phyloP scores from a whole-genome alignment of 2,329 filamentous ascomycete genomes.

The Aspergillus ustus region DNA sequence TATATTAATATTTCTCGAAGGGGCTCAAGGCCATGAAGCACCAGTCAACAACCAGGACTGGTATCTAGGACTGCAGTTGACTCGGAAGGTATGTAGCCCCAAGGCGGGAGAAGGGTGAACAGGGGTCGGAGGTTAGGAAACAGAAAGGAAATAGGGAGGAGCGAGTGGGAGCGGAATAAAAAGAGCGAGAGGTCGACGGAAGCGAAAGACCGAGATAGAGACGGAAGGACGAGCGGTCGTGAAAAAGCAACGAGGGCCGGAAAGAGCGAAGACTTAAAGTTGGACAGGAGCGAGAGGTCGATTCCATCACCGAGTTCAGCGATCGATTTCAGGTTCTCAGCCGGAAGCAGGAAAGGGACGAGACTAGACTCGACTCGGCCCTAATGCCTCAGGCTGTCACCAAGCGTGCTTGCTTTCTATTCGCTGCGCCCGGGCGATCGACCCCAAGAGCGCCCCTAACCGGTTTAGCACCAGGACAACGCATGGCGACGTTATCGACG shows the following conservation, averaged over 20 bases:
- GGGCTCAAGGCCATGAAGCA: slow-evolving; percentile 14
- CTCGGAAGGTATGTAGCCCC: slow-evolving; percentile 18
- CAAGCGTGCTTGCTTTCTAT: background rate
- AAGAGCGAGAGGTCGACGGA: slow-evolving; percentile 23
- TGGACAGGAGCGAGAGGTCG: slow-evolving; percentile 6
- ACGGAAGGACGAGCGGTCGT: slow-evolving; percentile 19
- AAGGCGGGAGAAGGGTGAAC: slow-evolving; percentile 17
- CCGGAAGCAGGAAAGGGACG: slow-evolving; percentile 1
- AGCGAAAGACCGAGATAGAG: slow-evolving; percentile 4
- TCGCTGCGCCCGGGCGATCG: slow-evolving; percentile 9
- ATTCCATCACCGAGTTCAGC: slow-evolving; percentile 9
- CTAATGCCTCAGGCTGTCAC: slow-evolving; percentile 6
- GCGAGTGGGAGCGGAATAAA: slow-evolving; percentile 20
- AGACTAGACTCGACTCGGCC: background rate
- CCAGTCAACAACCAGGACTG: slow-evolving; percentile 14
- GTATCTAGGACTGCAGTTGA: slow-evolving; percentile 9
- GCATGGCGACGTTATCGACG: slow-evolving; percentile 4
- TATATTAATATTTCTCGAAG: slow-evolving; percentile 15
- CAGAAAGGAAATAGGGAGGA: slow-evolving; percentile 22
- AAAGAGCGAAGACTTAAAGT: slow-evolving; percentile 9
- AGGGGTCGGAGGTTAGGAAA: slow-evolving; percentile 16
- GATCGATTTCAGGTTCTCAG: slow-evolving; percentile 9
- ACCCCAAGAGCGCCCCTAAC: background rate
- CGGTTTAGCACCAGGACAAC: slow-evolving; percentile 5
- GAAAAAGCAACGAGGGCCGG: slow-evolving; percentile 19